phyloP scores from a whole-genome alignment of 2,329 filamentous ascomycete genomes.

The Venturia nashicola region DNA sequence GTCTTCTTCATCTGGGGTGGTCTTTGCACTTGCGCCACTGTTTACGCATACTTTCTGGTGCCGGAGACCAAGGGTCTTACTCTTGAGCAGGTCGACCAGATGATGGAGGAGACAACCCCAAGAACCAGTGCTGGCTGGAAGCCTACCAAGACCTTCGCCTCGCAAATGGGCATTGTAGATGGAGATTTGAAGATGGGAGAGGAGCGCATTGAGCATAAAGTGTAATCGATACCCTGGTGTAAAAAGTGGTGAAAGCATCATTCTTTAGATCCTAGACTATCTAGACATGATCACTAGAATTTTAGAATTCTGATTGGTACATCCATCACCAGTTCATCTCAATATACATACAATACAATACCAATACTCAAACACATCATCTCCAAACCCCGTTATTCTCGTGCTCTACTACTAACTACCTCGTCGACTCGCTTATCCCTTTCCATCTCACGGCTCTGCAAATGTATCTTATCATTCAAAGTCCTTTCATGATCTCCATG shows the following conservation, averaged over 20 bases:
- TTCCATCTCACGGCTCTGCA: too few species aligned
- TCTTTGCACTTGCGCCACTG: slow-evolving; percentile 27
- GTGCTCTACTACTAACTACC: too few species aligned
- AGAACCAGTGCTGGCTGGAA: slow-evolving; percentile 67
- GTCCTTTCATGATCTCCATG: too few species aligned
- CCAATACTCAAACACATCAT: too few species aligned
- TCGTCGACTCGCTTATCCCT: too few species aligned
- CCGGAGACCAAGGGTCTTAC: slow-evolving; percentile 28
- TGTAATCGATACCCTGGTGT: not conserved
- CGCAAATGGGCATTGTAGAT: slow-evolving; percentile 19
- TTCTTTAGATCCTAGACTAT: not conserved
- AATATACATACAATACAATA: too few species aligned
- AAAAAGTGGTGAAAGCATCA: not conserved
- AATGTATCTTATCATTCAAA: too few species aligned
- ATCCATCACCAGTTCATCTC: too few species aligned
- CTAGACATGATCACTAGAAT: not conserved
- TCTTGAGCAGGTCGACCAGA: slow-evolving; percentile 37
- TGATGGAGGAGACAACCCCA: slow-evolving; percentile 77
- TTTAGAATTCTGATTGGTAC: not conserved
- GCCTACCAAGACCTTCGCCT: slow-evolving; percentile 57
- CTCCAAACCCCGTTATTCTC: too few species aligned
- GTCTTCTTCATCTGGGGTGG: slow-evolving; percentile 36
- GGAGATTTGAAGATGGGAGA: slow-evolving; percentile 7
- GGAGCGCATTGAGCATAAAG: not conserved
- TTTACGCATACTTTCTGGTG: slow-evolving; percentile 36